A percentile compares a stretch with the other conserved stretches of the same genome.
phyloP scores from a whole-genome alignment of 169 alveolate genomes.

The Babesia sp. region DNA sequence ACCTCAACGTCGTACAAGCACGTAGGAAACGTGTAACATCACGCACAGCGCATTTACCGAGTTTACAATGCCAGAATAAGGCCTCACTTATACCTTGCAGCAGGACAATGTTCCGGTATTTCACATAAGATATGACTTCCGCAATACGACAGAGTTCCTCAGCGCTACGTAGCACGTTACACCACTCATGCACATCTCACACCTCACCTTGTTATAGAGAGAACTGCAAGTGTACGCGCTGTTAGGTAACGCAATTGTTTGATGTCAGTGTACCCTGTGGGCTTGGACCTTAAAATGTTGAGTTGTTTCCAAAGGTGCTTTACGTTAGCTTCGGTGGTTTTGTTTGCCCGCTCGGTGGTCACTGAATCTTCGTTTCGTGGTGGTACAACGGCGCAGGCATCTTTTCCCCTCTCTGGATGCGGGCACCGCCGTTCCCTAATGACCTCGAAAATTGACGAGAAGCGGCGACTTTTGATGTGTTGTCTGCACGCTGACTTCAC shows the following conservation, averaged over 20 bases:
- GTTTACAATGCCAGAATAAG: constrained; percentile 50
- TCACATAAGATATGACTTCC: constrained; percentile 41
- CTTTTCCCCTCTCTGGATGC: not conserved
- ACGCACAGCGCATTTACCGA: constrained; percentile 30
- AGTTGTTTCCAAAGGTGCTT: constrained; percentile 28
- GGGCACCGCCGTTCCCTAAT: constrained; percentile 17
- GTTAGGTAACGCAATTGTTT: constrained; percentile 27
- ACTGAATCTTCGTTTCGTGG: not conserved
- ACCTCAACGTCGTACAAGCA: constrained; percentile 44
- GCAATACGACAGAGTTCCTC: constrained; percentile 42
- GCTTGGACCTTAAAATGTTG: constrained; percentile 45
- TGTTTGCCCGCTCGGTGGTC: not conserved
- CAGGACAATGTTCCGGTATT: constrained; percentile 54
- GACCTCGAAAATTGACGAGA: constrained; percentile 33
- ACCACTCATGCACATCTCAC: too few species aligned
- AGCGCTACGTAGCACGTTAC: constrained; percentile 14
- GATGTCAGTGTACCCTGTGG: constrained; percentile 42
- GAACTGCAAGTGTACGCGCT: constrained; percentile 11
- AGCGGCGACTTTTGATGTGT: not conserved
- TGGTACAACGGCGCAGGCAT: not conserved
- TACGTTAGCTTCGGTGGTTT: not conserved
- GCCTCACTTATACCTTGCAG: constrained; percentile 64
- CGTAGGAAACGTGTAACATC: constrained; percentile 39
- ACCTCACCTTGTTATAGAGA: constrained; percentile 37
- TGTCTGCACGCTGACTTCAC: not conserved